A percentile compares a stretch with the other conserved stretches of the same genome.
Evolutionary conservation across 768 basidiomycete genomes (phyloP).

Genomic region (Amanita fuliginea): DNA sequence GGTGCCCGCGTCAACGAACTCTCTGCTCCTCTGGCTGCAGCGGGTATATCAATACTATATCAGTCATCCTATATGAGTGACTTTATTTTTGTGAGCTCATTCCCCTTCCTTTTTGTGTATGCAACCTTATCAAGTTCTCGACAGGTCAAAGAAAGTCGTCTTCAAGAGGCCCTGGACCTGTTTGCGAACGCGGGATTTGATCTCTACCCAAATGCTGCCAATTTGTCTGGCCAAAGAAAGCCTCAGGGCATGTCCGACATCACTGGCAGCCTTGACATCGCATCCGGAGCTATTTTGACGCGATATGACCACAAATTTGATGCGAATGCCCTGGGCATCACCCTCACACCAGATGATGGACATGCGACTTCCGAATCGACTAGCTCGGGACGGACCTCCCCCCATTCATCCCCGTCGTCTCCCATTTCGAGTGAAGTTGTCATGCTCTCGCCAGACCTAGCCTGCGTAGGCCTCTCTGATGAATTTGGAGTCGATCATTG

Average conservation of each 20-base stretch:
- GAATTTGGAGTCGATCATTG: slow-evolving; percentile 55
- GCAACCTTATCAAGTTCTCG: slow-evolving; percentile 6
- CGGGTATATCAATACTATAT: slow-evolving; percentile 74
- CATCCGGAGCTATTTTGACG: slow-evolving; percentile 33
- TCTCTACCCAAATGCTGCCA: slow-evolving; percentile 40
- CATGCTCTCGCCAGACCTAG: slow-evolving; percentile 57
- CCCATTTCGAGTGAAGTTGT: slow-evolving; percentile 49
- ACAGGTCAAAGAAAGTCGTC: slow-evolving; percentile 57
- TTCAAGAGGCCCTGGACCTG: slow-evolving; percentile 52
- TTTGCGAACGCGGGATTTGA: slow-evolving; percentile 56
- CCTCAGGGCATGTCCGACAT: background rate
- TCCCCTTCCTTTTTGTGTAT: background rate
- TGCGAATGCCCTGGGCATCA: slow-evolving; percentile 8
- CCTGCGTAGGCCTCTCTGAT: slow-evolving; percentile 66
- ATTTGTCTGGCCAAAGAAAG: slow-evolving; percentile 10
- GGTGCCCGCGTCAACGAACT: slow-evolving; percentile 68
- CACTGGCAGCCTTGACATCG: slow-evolving; percentile 10
- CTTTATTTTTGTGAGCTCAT: slow-evolving; percentile 57
- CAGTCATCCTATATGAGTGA: slow-evolving; percentile 78
- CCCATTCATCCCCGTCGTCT: slow-evolving; percentile 33
- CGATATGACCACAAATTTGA: slow-evolving; percentile 31
- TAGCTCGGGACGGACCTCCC: slow-evolving; percentile 4
- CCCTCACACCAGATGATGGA: slow-evolving; percentile 2
- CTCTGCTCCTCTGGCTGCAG: slow-evolving; percentile 64
- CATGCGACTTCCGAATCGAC: background rate